Evolutionary conservation across 306 rosid genomes (phyloP).

Genomic region (Coriaria nepalensis): DNA sequence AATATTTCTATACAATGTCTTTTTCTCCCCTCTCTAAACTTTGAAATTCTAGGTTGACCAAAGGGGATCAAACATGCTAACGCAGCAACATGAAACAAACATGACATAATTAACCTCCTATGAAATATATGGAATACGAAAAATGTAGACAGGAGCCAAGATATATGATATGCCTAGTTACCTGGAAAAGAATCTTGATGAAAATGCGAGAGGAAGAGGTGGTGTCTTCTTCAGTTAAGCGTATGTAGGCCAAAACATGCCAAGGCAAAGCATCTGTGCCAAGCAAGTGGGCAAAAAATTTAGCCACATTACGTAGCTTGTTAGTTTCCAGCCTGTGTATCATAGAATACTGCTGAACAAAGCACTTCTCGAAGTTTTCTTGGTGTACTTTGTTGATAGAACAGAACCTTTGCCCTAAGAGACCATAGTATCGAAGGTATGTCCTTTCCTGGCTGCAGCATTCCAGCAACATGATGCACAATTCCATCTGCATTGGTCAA

Average conservation of each 20-base stretch:
- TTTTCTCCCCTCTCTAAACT: too few species aligned
- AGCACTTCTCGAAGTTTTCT: conserved; percentile 86
- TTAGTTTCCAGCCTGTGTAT: conserved; percentile 78
- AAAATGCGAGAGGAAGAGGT: conserved; percentile 83
- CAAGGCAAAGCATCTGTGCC: conserved; percentile 88
- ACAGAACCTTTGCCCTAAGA: conserved; percentile 80
- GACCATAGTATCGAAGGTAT: conserved; percentile 77
- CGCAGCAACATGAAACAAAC: too few species aligned
- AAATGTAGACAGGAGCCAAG: background rate
- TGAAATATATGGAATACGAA: too few species aligned
- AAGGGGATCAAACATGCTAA: too few species aligned
- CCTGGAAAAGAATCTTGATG: conserved; percentile 88
- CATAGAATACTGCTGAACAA: conserved; percentile 89
- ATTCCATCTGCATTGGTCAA: conserved; percentile 48
- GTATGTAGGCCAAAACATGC: conserved; percentile 69
- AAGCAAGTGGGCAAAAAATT: conserved; percentile 81
- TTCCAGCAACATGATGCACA: conserved; percentile 70
- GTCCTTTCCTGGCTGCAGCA: conserved; percentile 95
- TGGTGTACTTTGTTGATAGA: conserved; percentile 76
- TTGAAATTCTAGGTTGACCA: too few species aligned
- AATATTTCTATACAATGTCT: too few species aligned
- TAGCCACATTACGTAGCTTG: conserved; percentile 66
- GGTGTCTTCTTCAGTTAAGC: conserved; percentile 81
- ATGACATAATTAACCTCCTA: too few species aligned
- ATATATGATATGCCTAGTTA: conserved; percentile 8